A percentile compares a stretch with the other conserved stretches of the same genome.
Evolutionary conservation across 169 alveolate genomes (phyloP).

Genomic region (Plasmodium vivax): DNA sequence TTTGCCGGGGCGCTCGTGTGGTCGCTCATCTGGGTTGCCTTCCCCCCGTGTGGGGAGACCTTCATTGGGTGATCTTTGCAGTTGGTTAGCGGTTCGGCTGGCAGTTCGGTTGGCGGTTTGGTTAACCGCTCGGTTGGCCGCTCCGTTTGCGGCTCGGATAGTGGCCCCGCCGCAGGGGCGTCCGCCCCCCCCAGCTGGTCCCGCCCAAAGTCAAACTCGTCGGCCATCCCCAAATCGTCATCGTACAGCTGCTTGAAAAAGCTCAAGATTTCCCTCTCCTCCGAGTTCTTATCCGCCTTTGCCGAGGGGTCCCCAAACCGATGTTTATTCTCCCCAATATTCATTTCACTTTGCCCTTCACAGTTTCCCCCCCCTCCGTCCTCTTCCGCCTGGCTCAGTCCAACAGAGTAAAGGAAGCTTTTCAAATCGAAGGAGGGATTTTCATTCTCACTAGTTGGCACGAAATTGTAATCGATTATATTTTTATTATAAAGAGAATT

Average conservation of each 20-base stretch:
- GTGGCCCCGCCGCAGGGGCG: not conserved
- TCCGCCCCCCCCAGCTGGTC: not conserved
- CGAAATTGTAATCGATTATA: slow-evolving; percentile 49
- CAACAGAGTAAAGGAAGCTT: slow-evolving; percentile 1
- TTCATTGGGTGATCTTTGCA: not conserved
- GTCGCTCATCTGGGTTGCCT: not conserved
- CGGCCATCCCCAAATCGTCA: not conserved
- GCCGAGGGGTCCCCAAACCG: not conserved
- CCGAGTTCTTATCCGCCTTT: not conserved
- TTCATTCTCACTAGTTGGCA: slow-evolving; percentile 23
- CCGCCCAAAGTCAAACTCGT: not conserved
- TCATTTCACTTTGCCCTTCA: not conserved
- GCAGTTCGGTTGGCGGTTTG: not conserved
- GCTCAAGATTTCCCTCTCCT: slow-evolving; percentile 17
- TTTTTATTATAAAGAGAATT: slow-evolving; percentile 60
- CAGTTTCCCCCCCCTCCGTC: not conserved
- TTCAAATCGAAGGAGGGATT: slow-evolving; percentile 8
- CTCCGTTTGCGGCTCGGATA: not conserved
- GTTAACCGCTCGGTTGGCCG: not conserved
- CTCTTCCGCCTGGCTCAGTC: not conserved
- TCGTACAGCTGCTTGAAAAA: slow-evolving; percentile 30
- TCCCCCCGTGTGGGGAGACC: not conserved
- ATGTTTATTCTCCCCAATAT: not conserved
- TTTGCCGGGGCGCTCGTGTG: not conserved
- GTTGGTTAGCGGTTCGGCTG: not conserved